Percentiles rank a stretch among this genome's conserved stretches.
Evolutionary conservation across 352 stramenopile genomes (phyloP).

Genomic region (Blastocystis sp.): DNA sequence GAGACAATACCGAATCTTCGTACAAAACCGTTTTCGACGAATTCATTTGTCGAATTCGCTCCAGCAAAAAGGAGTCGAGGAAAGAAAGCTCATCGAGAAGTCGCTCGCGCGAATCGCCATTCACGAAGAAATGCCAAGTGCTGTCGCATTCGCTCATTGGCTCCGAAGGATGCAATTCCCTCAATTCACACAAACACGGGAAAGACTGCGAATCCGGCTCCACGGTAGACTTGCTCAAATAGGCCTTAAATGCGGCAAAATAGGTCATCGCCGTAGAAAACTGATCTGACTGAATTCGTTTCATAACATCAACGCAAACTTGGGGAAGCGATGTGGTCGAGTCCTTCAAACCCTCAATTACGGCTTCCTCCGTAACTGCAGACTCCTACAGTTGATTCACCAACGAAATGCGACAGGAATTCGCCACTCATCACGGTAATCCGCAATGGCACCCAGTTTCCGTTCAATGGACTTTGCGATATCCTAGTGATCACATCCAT

Average conservation of each 20-base stretch:
- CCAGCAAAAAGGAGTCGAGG: not conserved
- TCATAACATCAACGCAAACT: not conserved
- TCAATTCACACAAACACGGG: not conserved
- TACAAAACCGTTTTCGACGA: not conserved
- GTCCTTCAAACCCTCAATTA: not conserved
- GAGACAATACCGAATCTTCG: not conserved
- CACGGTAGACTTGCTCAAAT: not conserved
- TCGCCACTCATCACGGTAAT: not conserved
- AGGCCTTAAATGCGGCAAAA: not conserved
- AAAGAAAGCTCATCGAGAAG: not conserved
- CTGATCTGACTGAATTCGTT: not conserved
- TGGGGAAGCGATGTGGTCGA: not conserved
- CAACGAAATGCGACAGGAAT: not conserved
- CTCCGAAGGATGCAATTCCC: not conserved
- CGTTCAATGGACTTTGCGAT: not conserved
- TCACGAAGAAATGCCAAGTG: not conserved
- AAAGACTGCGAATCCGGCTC: not conserved
- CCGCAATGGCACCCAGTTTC: not conserved
- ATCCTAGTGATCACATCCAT: not conserved
- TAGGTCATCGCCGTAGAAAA: not conserved
- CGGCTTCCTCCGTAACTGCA: not conserved
- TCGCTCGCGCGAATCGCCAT: not conserved
- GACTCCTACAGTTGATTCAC: not conserved
- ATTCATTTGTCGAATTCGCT: not conserved
- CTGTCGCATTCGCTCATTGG: not conserved